phyloP scores from a whole-genome alignment of 257 asterid species.

The Cinchona pubescens region DNA sequence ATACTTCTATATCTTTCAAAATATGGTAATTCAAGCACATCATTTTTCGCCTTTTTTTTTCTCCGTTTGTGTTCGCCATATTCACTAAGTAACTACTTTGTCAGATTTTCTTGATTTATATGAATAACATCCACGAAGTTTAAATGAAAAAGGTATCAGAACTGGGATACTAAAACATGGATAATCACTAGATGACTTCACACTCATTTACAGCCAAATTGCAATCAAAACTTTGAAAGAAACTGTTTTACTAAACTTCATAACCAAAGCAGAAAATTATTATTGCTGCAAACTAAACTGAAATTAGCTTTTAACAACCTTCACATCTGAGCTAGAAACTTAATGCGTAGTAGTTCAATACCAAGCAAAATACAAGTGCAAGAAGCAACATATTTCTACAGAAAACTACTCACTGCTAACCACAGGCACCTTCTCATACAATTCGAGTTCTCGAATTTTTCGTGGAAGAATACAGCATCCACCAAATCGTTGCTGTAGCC shows the following conservation, averaged over 20 bases:
- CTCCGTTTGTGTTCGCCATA: too few species aligned
- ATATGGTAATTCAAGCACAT: neutral
- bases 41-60: too few species aligned
- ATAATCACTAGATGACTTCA: neutral
- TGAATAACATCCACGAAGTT: too few species aligned
- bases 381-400: neutral
- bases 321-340: neutral
- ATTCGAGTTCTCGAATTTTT: constrained; percentile 37
- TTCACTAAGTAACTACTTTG: too few species aligned
- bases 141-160: neutral
- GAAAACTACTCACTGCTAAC: constrained; percentile 18
- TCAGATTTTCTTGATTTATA: neutral
- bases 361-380: neutral
- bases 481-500: constrained; percentile 63
- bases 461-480: constrained; percentile 58
- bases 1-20: too few species aligned
- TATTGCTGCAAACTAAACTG: neutral
- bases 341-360: neutral
- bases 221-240: neutral
- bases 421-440: constrained; percentile 54
- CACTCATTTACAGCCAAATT: neutral
- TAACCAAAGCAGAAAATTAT: neutral
- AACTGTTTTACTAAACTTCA: neutral
- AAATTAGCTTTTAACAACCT: too few species aligned
- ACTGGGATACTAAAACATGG: neutral